Percentiles rank a stretch among this genome's conserved stretches.
Conservation (phyloP, 192 early-diverging fungal genomes). For the Mortierella antarctica region DNA sequence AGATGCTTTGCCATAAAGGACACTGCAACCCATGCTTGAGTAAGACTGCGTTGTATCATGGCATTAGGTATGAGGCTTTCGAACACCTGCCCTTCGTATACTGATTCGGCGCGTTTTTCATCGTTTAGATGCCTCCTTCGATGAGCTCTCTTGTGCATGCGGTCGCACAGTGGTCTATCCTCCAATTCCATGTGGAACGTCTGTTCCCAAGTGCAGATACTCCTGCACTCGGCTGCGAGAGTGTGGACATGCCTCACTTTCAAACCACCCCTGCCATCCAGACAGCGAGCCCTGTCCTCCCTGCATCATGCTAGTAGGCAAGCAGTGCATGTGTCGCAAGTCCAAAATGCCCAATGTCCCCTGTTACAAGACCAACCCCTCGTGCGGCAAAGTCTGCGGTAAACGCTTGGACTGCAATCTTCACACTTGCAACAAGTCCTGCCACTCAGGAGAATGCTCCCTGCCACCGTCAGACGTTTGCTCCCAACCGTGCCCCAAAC, state of each 20-base stretch:
- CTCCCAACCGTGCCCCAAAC: constrained; percentile 75
- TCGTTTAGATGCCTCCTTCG: constrained; percentile 73
- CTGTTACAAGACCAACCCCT: constrained; percentile 81
- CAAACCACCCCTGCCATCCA: constrained; percentile 86
- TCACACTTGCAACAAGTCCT: constrained; percentile 84
- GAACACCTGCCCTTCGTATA: background rate
- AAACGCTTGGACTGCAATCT: constrained; percentile 69
- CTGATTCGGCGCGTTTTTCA: background rate
- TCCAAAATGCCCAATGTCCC: constrained; percentile 80
- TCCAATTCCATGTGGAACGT: constrained; percentile 88
- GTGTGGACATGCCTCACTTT: constrained; percentile 84
- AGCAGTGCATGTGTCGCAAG: constrained; percentile 84
- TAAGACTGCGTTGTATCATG: constrained; percentile 26
- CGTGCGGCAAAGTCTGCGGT: constrained; percentile 78
- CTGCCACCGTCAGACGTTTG: constrained; percentile 64
- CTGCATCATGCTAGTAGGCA: constrained; percentile 84
- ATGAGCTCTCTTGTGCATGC: constrained; percentile 88
- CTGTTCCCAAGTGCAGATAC: constrained; percentile 77
- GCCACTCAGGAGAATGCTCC: constrained; percentile 84
- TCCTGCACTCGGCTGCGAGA: constrained; percentile 74
- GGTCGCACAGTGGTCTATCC: constrained; percentile 83
- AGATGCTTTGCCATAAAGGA: constrained; percentile 81
- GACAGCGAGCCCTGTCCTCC: constrained; percentile 91
- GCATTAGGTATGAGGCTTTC: background rate
- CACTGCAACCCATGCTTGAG: constrained; percentile 78